These are phyloP conservation scores for Yamadazyma akitaensis DNA, from an alignment of 805 yeast species.

Conservation along the genomic window DNA sequence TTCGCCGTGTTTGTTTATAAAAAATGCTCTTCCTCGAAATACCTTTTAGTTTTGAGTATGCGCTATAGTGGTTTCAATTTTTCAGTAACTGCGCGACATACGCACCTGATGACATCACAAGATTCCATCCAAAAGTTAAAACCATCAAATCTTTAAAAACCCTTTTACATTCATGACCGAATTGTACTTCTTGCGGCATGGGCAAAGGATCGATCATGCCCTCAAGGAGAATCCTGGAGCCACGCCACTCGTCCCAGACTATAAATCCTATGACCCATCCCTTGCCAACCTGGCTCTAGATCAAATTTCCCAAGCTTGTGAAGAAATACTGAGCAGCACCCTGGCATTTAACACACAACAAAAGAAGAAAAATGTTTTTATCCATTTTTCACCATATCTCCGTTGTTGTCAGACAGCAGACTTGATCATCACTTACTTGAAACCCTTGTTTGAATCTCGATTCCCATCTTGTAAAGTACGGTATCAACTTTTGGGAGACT, in stretches of 20 bases:
- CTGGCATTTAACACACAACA: slow-evolving; percentile 16
- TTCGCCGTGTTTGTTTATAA: background rate
- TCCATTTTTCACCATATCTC: slow-evolving; percentile 43
- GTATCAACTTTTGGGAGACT: slow-evolving; percentile 41
- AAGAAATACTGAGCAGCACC: slow-evolving; percentile 23
- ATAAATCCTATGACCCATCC: slow-evolving; percentile 37
- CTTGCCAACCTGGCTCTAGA: slow-evolving; percentile 25
- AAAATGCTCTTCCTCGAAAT: no score
- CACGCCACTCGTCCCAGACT: slow-evolving; percentile 24
- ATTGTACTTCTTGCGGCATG: slow-evolving; percentile 44
- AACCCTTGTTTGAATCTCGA: slow-evolving; percentile 17
- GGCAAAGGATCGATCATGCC: slow-evolving; percentile 39
- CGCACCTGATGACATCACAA: slow-evolving; percentile 8
- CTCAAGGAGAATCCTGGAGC: slow-evolving; percentile 22
- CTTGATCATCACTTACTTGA: slow-evolving; percentile 29
- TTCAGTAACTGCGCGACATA: slow-evolving; percentile 1
- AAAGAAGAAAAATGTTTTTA: slow-evolving; percentile 29
- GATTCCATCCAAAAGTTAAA: background rate
- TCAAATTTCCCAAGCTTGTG: slow-evolving; percentile 27
- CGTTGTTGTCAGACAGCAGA: slow-evolving; percentile 46
- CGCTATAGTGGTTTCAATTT: no score
- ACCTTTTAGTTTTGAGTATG: no score
- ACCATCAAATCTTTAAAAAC: background rate
- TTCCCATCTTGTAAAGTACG: slow-evolving; percentile 30
- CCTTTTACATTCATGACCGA: slow-evolving; percentile 28